A percentile compares a stretch with the other conserved stretches of the same genome.
phyloP scores from a whole-genome alignment of 23 red algal species.

The Gracilaria vermiculophylla region DNA sequence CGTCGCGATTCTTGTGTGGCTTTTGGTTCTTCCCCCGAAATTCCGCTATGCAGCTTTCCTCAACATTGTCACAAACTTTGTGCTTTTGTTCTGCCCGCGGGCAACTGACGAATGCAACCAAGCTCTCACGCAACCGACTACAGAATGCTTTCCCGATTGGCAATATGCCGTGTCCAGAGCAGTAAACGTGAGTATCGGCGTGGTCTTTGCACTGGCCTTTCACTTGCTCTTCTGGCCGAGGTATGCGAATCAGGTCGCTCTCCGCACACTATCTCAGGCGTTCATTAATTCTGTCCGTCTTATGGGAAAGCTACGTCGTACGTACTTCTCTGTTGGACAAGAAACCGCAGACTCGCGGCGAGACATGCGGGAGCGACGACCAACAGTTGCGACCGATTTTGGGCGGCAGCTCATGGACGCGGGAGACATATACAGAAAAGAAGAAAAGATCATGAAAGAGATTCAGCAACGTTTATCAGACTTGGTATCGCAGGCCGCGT shows the following conservation, averaged over 20 bases:
- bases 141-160: slow-evolving; percentile 47
- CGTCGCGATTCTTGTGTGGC: not conserved
- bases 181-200: slow-evolving; percentile 56
- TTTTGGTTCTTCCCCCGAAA: slow-evolving; percentile 34
- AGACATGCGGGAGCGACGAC: not conserved
- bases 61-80: slow-evolving; percentile 61
- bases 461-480: slow-evolving; percentile 24
- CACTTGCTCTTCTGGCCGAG: slow-evolving; percentile 63
- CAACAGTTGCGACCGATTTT: not conserved
- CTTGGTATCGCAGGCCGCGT: slow-evolving; percentile 5
- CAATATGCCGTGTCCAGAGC: slow-evolving; percentile 46
- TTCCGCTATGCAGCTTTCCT: slow-evolving; percentile 73
- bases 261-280: slow-evolving; percentile 34
- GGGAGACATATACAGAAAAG: slow-evolving; percentile 39
- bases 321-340: slow-evolving; percentile 46
- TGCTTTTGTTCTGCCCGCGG: slow-evolving; percentile 61
- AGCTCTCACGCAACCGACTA: not conserved
- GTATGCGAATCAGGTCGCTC: slow-evolving; percentile 57
- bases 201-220: slow-evolving; percentile 62
- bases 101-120: slow-evolving; percentile 36
- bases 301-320: slow-evolving; percentile 38
- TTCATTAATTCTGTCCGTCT: slow-evolving; percentile 24
- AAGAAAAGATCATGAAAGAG: slow-evolving; percentile 33
- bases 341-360: not conserved
- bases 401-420: not conserved